A percentile compares a stretch with the other conserved stretches of the same genome.
phyloP scores from a whole-genome alignment of 345 rosid genomes.

The Lepidium sativum region DNA sequence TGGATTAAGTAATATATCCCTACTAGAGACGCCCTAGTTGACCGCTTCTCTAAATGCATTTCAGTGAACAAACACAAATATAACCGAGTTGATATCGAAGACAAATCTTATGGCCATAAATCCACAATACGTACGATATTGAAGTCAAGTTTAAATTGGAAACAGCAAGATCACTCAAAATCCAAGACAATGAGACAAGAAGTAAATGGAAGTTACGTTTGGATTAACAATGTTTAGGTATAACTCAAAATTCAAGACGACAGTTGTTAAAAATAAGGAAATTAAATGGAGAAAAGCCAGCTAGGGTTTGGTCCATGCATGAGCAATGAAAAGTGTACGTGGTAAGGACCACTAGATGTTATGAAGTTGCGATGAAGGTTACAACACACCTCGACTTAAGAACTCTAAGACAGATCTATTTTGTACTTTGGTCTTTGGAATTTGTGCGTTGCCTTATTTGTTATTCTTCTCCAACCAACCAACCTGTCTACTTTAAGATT shows the following conservation, averaged over 20 bases:
- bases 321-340: constrained; percentile 10
- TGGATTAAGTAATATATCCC: neutral
- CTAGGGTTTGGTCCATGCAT: constrained; percentile 24
- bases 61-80: neutral
- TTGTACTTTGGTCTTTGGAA: constrained; percentile 17
- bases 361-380: neutral
- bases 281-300: constrained; percentile 18
- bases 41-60: neutral
- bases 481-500: constrained; percentile 6
- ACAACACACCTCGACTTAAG: constrained; percentile 18
- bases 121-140: neutral
- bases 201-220: constrained; percentile 4
- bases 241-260: constrained; percentile 13
- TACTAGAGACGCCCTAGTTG: too few relatives aligned
- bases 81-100: neutral
- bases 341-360: constrained; percentile 20
- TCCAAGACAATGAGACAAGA: neutral
- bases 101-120: neutral
- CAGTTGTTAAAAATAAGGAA: constrained; percentile 5
- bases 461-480: neutral
- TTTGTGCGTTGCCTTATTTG: constrained; percentile 23
- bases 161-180: neutral
- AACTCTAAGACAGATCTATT: constrained; percentile 5
- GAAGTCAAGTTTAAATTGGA: neutral
- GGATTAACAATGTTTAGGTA: neutral